Evolutionary conservation across 2,329 filamentous ascomycete species (phyloP).

Genomic region (Cercospora sp.): DNA sequence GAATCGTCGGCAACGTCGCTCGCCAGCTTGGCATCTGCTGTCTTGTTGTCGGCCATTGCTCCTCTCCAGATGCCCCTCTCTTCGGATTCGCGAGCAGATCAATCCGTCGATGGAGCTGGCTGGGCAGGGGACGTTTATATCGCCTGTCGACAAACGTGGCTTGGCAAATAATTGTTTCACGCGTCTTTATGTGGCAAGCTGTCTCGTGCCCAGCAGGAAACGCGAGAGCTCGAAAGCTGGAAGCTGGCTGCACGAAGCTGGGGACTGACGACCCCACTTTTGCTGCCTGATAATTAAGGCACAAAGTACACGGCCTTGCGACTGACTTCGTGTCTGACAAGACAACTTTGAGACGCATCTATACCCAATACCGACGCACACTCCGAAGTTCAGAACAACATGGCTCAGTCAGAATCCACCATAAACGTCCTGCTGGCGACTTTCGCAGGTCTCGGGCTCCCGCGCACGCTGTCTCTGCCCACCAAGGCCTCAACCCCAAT

Average conservation of each 20-base stretch:
- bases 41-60: slow-evolving; percentile 17
- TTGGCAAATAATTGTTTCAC: neutral
- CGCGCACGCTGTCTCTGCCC: slow-evolving; percentile 78
- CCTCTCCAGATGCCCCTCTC: neutral
- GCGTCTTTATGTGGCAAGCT: neutral
- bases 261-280: neutral
- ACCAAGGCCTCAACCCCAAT: slow-evolving; percentile 65
- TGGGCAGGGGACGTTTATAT: neutral
- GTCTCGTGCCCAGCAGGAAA: neutral
- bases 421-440: slow-evolving; percentile 84
- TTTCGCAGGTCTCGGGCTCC: slow-evolving; percentile 78
- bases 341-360: neutral
- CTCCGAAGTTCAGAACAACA: neutral
- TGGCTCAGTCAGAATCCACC: slow-evolving; percentile 17
- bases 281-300: neutral
- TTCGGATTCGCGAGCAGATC: neutral
- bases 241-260: slow-evolving; percentile 3
- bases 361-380: neutral
- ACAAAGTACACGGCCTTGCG: neutral
- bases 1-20: slow-evolving; percentile 26
- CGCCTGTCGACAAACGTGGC: neutral
- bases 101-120: neutral
- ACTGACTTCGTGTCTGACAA: neutral
- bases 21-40: slow-evolving; percentile 22
- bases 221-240: neutral